These are phyloP conservation scores for Choiromyces venosus DNA, from an alignment of 495 filamentous ascomycete genomes.

Conservation along the genomic window DNA sequence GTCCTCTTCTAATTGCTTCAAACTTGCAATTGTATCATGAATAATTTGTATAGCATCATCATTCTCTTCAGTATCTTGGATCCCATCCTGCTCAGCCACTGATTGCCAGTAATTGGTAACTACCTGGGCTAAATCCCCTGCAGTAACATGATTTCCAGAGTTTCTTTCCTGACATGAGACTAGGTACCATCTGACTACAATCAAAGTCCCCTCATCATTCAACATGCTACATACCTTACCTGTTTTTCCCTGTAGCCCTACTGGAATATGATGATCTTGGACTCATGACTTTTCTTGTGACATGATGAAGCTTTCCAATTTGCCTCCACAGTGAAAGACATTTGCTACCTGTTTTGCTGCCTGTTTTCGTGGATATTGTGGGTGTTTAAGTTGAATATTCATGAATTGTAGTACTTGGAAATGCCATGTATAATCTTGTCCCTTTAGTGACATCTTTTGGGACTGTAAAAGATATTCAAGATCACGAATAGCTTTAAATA, in stretches of 20 bases:
- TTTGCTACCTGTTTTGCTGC: background rate
- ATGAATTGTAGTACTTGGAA: background rate
- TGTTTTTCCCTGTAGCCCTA: background rate
- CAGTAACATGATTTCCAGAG: background rate
- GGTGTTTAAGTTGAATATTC: background rate
- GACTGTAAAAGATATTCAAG: background rate
- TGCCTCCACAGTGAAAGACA: background rate
- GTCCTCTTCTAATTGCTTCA: background rate
- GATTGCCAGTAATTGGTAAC: background rate
- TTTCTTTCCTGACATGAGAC: too few relatives aligned
- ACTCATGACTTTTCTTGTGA: background rate
- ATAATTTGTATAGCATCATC: background rate
- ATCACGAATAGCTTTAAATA: background rate
- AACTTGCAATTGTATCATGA: background rate
- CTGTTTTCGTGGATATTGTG: background rate
- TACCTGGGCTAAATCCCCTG: background rate
- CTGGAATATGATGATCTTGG: background rate
- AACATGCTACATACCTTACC: too few relatives aligned
- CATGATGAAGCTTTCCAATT: background rate
- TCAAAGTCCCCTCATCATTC: too few relatives aligned
- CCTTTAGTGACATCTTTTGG: too few relatives aligned
- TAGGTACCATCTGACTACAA: too few relatives aligned
- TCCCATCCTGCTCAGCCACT: background rate
- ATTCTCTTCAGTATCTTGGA: background rate
- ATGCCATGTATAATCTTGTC: background rate